Conservation (phyloP, 2,329 filamentous ascomycete genomes). For the Diaporthe citrichinensis region DNA sequence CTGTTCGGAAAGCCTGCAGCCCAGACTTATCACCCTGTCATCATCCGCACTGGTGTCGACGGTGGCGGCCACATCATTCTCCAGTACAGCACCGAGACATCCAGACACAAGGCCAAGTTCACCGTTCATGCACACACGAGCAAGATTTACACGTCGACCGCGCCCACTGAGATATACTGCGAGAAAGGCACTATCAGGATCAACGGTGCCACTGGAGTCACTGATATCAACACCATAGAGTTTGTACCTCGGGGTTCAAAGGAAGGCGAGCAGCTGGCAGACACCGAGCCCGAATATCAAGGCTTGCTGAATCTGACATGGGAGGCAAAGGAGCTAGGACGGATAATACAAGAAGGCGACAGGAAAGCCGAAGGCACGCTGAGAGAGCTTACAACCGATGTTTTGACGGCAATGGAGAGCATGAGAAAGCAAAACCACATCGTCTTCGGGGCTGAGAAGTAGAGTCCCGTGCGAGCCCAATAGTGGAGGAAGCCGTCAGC, state of each 20-base stretch:
- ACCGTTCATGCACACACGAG: slow-evolving; percentile 41
- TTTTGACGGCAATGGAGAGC: slow-evolving; percentile 38
- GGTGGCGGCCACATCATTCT: slow-evolving; percentile 39
- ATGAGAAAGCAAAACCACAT: slow-evolving; percentile 40
- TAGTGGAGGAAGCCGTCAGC: too few species aligned
- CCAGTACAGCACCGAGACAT: slow-evolving; percentile 31
- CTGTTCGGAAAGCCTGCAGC: slow-evolving; percentile 39
- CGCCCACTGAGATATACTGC: slow-evolving; percentile 41
- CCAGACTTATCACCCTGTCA: slow-evolving; percentile 37
- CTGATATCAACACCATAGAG: slow-evolving; percentile 40
- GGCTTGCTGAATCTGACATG: slow-evolving; percentile 39
- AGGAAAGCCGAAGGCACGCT: slow-evolving; percentile 29
- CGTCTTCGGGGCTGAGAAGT: slow-evolving; percentile 37
- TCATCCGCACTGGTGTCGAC: slow-evolving; percentile 40
- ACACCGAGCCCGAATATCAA: slow-evolving; percentile 37
- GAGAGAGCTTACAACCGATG: slow-evolving; percentile 36
- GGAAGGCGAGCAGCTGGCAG: slow-evolving; percentile 37
- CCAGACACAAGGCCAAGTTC: slow-evolving; percentile 39
- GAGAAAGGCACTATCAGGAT: slow-evolving; percentile 39
- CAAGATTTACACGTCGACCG: slow-evolving; percentile 42
- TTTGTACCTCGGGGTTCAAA: slow-evolving; percentile 36
- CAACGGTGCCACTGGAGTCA: slow-evolving; percentile 38
- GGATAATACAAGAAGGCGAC: slow-evolving; percentile 32
- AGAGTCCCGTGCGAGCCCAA: not conserved
- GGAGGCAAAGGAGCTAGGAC: slow-evolving; percentile 38